Base-by-base conservation (phyloP, 2,329 filamentous ascomycete species). In the Epichloe amarillans region DNA sequence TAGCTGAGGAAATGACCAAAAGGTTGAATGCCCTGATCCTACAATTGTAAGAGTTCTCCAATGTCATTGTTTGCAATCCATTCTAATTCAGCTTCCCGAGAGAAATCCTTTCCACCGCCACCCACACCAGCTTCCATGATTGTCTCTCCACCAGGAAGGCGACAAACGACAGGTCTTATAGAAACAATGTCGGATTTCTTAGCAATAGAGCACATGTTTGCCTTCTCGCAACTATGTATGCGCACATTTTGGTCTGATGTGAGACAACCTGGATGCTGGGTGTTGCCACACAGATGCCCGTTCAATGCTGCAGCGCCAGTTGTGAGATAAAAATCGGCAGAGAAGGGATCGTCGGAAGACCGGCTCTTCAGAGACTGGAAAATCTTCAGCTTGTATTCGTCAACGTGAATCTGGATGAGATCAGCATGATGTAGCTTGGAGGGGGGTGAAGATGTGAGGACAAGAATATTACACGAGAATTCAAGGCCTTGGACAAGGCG, bases 151-250 rank as follows among this genome's bases (percentile, higher is more conserved):
- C 77, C 66, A 1, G 70, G 60, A 4, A 77, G 67, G 30, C 83
- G 80, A 4, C 82, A 80, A 15, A 95, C 76, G 41, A 96, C 82
- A 0, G 90, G 90, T 6, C 79, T 80, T 49, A 96, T 91, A 61
- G 78, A 83, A 6, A 96, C 83, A 0, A 86, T 76, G 0, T 76
- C 72, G 1, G 67, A 62, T 6, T 62, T 72, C 57, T 61, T 63
- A 46, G 69, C 71, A 0, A 73, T 68, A 0, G 69, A 60, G 57
- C 84, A 88, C 21, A 75, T 72, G 53, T 76, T 79, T 0, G 82
- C 86, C 55, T 80, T 83, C 60, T 95, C 89, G 58, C 91, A 96
- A 60, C 88, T 94, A 64, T 97, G 91, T 6, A 97, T 72, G 2
- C 84, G 79, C 0, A 79, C 80, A 19, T 71, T 69, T 23, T 75